Base-by-base conservation (phyloP, 2,329 filamentous ascomycete species). In the Pyrenophora seminiperda region DNA sequence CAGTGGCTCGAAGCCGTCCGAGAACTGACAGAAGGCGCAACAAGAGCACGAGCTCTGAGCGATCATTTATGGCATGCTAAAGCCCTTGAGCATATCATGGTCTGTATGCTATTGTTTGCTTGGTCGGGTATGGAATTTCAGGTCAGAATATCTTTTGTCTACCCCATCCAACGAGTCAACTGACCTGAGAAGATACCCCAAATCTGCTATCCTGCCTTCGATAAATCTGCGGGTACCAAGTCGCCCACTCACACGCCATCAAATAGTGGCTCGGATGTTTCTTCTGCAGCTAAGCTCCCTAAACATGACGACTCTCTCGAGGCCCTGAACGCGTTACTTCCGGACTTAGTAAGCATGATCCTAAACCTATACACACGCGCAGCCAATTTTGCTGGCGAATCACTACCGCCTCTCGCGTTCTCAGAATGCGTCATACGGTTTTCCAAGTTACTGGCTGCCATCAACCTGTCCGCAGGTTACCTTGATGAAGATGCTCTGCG, bases 21-120 rank as follows among this genome's bases (percentile, higher is more conserved):
- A 69, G 90, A 96, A 67, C 82, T 97, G 17, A 79, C 85, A 7
- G 93, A 97, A 53, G 90, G 88, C 45, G 91, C 89, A 2, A 83
- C 83, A 7, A 84, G 87, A 61, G 88, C 91, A 13, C 88, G 90
- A 62, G 86, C 85, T 30, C 83, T 89, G 50, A 92, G 91, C 63
- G 94, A 99, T 73, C 90, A 96, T 73, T 73, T 97, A n/a, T 99
- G 94, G 93, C 91, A 97, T 75, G 94, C 90, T 14, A 97, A 97
- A 74, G 92, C 91, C 1, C 79, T 99, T 15, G 95, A 99, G 69
- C 85, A 92, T 20, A 90, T 96, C 53, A 77, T 94, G 38, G 81
- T 96, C 19, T 91, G 88, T 66, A 81, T 97, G 59, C 68, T 97
- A 32, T 83, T 97, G 63, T 84, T 96, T 54, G 89, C 86, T 22